Evolutionary conservation across 2,329 filamentous ascomycete genomes (phyloP), one percentile per base, ranked within the genome.

Genomic region (Graphilbum sp.): DNA sequence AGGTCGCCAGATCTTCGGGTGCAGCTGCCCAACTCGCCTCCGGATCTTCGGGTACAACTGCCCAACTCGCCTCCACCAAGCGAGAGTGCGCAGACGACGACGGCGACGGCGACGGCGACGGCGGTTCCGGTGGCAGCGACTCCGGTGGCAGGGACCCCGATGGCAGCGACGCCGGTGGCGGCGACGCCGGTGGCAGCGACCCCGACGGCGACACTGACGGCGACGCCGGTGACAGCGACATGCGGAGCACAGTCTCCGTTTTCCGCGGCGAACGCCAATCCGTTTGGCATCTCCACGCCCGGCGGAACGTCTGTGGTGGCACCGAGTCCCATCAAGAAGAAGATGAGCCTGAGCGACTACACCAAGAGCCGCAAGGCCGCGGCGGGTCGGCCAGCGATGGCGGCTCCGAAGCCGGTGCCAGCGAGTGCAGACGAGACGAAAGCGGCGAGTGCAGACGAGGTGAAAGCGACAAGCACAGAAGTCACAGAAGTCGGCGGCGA

Each of bases 281-380:
- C 66, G 0, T 67, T 72, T 37, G 49, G 56, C 4, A 49, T 59
- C 7, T 44, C 60, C 0, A 47, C 56, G 0, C 49, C 61, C 25
- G 70, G 67, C 40, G 62, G 65, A 13, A 46, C 59, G 9, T 9
- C 37, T 1, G 52, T 52, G 6, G 61, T 61, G 10, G 61, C 64
- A 18, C 69, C 71, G 3, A 77, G 71, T 44, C 74, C 75, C 3
- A 59, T 73, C 24, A 77, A 76, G 55, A 79, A 79, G 61, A 79
- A 78, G 53, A 56, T 79, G 29, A 78, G 71, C 44, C 53, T 79
- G 2, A 78, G 72, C 48, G 75, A 79, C 49, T 79, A 79, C 48
- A 69, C 63, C 9, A 74, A 71, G 51, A 71, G 67, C 45, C 61
- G 69, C 36, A 75, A 72, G 49, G 64, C 63, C 3, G 63, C 64